Evolutionary conservation across 1,139 yeast genomes (phyloP).

Genomic region (Saccharomycopsis hybrid): DNA sequence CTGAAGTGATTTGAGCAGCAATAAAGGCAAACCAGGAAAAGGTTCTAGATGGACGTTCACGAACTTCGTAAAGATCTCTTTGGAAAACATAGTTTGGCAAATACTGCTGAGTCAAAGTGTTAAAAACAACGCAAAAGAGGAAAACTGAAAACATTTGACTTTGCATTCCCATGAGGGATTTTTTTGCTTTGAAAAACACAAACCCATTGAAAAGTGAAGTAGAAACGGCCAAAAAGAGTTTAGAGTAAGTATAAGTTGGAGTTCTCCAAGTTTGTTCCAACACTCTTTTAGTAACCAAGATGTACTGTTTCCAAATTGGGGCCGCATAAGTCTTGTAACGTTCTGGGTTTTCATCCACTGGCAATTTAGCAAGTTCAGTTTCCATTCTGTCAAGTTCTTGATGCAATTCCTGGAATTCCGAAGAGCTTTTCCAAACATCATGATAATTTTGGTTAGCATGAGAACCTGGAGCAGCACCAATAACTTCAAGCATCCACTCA

Average conservation of each 20-base stretch:
- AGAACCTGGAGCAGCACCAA: slow-evolving; percentile 82
- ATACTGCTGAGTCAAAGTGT: slow-evolving; percentile 64
- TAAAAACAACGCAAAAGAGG: slow-evolving; percentile 59
- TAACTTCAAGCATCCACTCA: slow-evolving; percentile 79
- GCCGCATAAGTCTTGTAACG: slow-evolving; percentile 32
- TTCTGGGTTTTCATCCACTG: slow-evolving; percentile 24
- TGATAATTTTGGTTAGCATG: slow-evolving; percentile 60
- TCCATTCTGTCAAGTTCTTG: slow-evolving; percentile 41
- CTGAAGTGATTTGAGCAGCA: slow-evolving; percentile 60
- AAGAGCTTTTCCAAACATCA: slow-evolving; percentile 59
- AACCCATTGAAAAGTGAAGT: slow-evolving; percentile 51
- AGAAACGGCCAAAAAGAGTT: slow-evolving; percentile 43
- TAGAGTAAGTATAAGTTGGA: slow-evolving; percentile 66
- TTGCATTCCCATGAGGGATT: slow-evolving; percentile 53
- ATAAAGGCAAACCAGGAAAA: slow-evolving; percentile 59
- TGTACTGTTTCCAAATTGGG: slow-evolving; percentile 44
- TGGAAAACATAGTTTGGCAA: slow-evolving; percentile 65
- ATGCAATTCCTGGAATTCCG: slow-evolving; percentile 42
- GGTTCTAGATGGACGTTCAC: slow-evolving; percentile 75
- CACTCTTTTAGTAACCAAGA: slow-evolving; percentile 46
- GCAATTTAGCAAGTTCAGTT: slow-evolving; percentile 34
- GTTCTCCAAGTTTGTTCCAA: slow-evolving; percentile 68
- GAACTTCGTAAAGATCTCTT: slow-evolving; percentile 78
- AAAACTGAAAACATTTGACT: slow-evolving; percentile 66
- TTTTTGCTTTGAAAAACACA: slow-evolving; percentile 56